These are phyloP conservation scores for Phaseolus coccineus DNA, from an alignment of 331 rosid genomes.

Conservation along the genomic window DNA sequence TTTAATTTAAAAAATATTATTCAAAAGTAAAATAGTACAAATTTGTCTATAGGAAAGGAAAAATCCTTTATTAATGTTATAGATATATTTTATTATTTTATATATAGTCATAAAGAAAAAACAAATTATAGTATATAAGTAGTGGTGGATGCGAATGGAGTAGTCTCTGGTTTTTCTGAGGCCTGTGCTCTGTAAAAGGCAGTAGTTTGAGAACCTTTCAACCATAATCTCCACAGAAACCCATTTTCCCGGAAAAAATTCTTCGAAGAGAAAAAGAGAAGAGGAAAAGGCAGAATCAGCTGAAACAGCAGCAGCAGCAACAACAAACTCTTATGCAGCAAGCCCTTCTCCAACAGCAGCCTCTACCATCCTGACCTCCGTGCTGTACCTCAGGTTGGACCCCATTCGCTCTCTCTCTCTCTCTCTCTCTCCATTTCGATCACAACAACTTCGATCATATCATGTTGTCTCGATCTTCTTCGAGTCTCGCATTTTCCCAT, in stretches of 20 bases:
- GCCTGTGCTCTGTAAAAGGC: constrained; percentile 43
- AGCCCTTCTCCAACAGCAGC: constrained; percentile 94
- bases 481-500: not conserved
- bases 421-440: not conserved
- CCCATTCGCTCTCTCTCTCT: not conserved
- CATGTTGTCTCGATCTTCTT: constrained; percentile 23
- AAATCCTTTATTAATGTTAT: too few species aligned
- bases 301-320: constrained; percentile 95
- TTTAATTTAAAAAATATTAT: too few species aligned
- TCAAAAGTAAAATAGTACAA: too few species aligned
- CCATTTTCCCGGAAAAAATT: constrained; percentile 47
- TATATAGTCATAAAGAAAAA: not conserved
- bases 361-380: constrained; percentile 93
- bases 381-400: constrained; percentile 94
- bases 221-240: constrained; percentile 64
- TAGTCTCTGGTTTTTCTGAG: constrained; percentile 43
- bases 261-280: not conserved
- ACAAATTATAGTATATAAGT: not conserved
- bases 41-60: too few species aligned
- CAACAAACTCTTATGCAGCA: constrained; percentile 99
- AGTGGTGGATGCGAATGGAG: not conserved
- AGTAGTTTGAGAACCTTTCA: constrained; percentile 46
- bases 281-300: constrained; percentile 85
- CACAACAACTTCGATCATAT: not conserved
- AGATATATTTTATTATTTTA: too few species aligned